Evolutionary conservation across 495 filamentous ascomycete species (phyloP).

Genomic region (Daldinia loculata): DNA sequence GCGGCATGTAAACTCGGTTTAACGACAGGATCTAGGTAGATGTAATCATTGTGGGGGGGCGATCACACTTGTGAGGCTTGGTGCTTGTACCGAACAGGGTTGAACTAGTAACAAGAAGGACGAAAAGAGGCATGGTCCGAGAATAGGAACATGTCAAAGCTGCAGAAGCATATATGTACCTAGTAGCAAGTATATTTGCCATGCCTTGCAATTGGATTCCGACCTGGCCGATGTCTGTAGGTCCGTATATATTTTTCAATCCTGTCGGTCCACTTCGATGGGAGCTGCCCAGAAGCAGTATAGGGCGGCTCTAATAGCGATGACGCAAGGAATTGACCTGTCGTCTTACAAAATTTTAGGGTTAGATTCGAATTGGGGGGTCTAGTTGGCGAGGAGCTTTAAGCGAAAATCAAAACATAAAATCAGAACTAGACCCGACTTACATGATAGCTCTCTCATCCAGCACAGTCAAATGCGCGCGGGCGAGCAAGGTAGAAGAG

Average conservation of each 20-base stretch:
- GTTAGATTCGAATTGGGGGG: slow-evolving; percentile 32
- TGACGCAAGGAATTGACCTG: slow-evolving; percentile 43
- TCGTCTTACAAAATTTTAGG: slow-evolving; percentile 32
- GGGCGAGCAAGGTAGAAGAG: slow-evolving; percentile 26
- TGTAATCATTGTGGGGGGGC: slow-evolving; percentile 45
- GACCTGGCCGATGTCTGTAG: slow-evolving; percentile 9
- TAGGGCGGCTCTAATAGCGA: slow-evolving; percentile 37
- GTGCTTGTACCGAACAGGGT: slow-evolving; percentile 35
- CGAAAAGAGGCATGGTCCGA: slow-evolving; percentile 36
- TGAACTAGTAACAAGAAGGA: slow-evolving; percentile 21
- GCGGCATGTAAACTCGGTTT: slow-evolving; percentile 35
- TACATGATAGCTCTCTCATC: slow-evolving; percentile 31
- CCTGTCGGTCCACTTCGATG: not conserved
- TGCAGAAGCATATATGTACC: slow-evolving; percentile 13
- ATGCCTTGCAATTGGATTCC: slow-evolving; percentile 10
- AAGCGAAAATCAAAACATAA: slow-evolving; percentile 33
- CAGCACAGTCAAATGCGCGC: slow-evolving; percentile 29
- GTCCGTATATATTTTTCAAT: not conserved
- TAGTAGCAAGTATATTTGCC: not conserved
- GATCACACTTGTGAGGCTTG: slow-evolving; percentile 46
- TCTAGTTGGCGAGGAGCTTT: slow-evolving; percentile 33
- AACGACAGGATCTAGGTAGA: slow-evolving; percentile 45
- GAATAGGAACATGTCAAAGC: slow-evolving; percentile 19
- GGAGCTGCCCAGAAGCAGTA: slow-evolving; percentile 23
- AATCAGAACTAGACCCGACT: slow-evolving; percentile 19